Conservation (phyloP, 2,329 filamentous ascomycete species). For the Ophiostoma pallidulum region DNA sequence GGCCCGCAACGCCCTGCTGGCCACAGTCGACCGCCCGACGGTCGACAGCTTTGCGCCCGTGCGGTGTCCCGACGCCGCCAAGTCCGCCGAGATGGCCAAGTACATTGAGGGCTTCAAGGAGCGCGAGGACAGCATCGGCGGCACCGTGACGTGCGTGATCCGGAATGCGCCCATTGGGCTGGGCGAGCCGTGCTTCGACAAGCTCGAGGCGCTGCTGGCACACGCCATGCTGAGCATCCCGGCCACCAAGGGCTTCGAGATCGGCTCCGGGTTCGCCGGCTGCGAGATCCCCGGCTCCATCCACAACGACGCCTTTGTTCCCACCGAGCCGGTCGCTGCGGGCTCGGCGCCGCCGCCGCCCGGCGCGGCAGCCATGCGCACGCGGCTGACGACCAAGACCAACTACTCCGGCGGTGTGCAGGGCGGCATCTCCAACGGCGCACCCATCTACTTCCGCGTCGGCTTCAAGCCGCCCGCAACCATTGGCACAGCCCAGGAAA, state of each 20-base stretch:
- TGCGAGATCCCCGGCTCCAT: conserved; percentile 77
- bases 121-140: conserved; percentile 78
- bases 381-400: conserved; percentile 72
- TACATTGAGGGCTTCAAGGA: conserved; percentile 71
- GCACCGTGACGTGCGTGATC: conserved; percentile 90
- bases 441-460: conserved; percentile 87
- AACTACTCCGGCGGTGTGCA: conserved; percentile 95
- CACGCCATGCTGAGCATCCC: conserved; percentile 95
- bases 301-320: conserved; percentile 84
- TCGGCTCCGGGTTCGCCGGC: conserved; percentile 85
- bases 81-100: conserved; percentile 63
- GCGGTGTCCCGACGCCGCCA: conserved; percentile 65
- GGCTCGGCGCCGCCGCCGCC: conserved; percentile 35
- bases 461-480: conserved; percentile 94
- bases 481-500: conserved; percentile 80
- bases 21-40: conserved; percentile 60
- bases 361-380: conserved; percentile 38
- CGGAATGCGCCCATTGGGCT: conserved; percentile 75
- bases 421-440: conserved; percentile 90
- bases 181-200: conserved; percentile 91
- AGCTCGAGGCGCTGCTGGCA: conserved; percentile 81
- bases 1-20: conserved; percentile 43
- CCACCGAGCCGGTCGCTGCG: conserved; percentile 37
- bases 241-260: conserved; percentile 90
- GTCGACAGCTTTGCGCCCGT: conserved; percentile 83